Evolutionary conservation across 768 basidiomycete genomes (phyloP).

Genomic region (Mycena latifolia): DNA sequence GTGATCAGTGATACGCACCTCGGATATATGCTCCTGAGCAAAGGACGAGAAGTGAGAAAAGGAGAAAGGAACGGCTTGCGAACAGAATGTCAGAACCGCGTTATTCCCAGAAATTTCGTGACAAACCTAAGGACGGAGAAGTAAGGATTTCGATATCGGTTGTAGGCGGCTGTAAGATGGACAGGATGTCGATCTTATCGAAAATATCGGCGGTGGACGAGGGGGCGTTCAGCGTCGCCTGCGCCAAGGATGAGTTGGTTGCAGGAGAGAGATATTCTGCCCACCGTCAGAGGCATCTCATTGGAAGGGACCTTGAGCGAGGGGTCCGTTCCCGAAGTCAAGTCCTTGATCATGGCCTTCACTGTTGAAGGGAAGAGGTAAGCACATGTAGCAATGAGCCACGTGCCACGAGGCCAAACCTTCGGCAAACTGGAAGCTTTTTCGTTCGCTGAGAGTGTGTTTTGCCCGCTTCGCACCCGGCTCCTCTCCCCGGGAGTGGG

Average conservation of each 20-base stretch:
- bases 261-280: too few relatives aligned
- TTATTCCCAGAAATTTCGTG: neutral
- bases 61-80: too few relatives aligned
- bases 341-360: neutral
- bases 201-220: neutral
- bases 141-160: neutral
- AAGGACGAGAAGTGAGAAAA: too few relatives aligned
- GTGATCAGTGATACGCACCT: too few relatives aligned
- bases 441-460: neutral
- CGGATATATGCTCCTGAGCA: too few relatives aligned
- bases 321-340: too few relatives aligned
- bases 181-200: neutral
- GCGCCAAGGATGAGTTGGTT: too few relatives aligned
- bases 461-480: neutral
- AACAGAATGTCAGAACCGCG: too few relatives aligned
- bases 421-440: neutral
- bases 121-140: neutral
- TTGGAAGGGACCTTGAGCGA: too few relatives aligned
- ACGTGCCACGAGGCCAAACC: neutral
- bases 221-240: too few relatives aligned
- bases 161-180: neutral
- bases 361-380: neutral
- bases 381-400: neutral
- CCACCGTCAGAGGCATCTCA: too few relatives aligned
- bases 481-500: neutral